These are phyloP conservation scores for Akanthomyces uredinophilus DNA, from an alignment of 2,329 filamentous ascomycete genomes.

Conservation along the genomic window DNA sequence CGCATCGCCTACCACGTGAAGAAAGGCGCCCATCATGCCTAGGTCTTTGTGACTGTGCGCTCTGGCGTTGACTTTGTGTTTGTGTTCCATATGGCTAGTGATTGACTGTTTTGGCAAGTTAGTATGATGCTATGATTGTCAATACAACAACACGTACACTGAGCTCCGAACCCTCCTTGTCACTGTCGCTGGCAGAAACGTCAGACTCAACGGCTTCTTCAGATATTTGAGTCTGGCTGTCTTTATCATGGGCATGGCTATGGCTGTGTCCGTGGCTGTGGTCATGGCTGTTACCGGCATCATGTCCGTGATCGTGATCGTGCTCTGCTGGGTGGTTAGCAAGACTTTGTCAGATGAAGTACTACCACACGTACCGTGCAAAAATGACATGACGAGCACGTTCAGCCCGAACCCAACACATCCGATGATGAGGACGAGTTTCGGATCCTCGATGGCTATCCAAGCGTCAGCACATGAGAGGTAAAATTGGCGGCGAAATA, in stretches of 20 bases:
- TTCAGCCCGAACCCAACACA: conserved; percentile 63
- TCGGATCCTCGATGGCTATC: conserved; percentile 58
- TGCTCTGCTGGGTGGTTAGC: conserved; percentile 20
- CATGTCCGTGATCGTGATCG: conserved; percentile 15
- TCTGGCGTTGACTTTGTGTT: conserved; percentile 33
- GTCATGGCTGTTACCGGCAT: conserved; percentile 9
- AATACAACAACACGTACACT: background rate
- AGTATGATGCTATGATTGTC: background rate
- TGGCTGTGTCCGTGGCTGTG: conserved; percentile 18
- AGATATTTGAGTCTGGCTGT: background rate
- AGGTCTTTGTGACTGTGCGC: conserved; percentile 49
- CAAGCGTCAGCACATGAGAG: conserved; percentile 7
- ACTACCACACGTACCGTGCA: conserved; percentile 49
- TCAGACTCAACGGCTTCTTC: conserved; percentile 7
- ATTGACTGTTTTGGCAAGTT: conserved; percentile 5
- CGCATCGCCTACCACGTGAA: conserved; percentile 68
- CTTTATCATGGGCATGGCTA: conserved; percentile 11
- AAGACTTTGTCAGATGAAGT: too few relatives aligned
- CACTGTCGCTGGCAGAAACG: background rate
- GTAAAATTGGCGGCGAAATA: background rate
- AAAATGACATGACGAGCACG: conserved; percentile 57
- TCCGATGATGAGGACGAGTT: conserved; percentile 64
- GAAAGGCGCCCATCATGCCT: conserved; percentile 64
- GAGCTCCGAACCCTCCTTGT: background rate
- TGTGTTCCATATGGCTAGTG: conserved; percentile 43